phyloP scores from a whole-genome alignment of 2,329 filamentous ascomycete species.

The Sporothrix inflata region DNA sequence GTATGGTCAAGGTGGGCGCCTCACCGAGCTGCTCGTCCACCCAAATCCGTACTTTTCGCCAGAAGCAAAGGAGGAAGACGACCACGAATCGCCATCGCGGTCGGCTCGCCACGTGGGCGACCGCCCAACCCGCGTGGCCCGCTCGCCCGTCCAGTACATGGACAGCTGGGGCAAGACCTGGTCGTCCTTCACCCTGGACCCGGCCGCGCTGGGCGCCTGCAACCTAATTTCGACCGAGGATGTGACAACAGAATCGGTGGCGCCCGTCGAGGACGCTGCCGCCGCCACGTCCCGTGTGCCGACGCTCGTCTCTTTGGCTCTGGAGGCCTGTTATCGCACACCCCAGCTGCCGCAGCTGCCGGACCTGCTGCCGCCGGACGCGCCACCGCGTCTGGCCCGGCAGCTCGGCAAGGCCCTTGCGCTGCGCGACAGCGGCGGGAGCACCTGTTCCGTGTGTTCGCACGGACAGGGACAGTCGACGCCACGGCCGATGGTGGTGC shows the following conservation, averaged over 20 bases:
- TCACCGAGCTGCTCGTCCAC: slow-evolving; percentile 59
- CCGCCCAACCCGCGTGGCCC: slow-evolving; percentile 21
- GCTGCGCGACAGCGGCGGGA: slow-evolving; percentile 53
- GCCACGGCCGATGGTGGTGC: slow-evolving; percentile 49
- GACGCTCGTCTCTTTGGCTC: slow-evolving; percentile 56
- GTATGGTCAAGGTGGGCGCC: slow-evolving; percentile 43
- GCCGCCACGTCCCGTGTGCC: slow-evolving; percentile 42
- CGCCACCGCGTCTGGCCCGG: slow-evolving; percentile 45
- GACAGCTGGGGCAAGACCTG: slow-evolving; percentile 30
- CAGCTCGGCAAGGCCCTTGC: slow-evolving; percentile 46
- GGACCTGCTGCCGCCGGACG: slow-evolving; percentile 48
- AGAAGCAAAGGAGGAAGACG: slow-evolving; percentile 19
- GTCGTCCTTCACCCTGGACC: slow-evolving; percentile 23
- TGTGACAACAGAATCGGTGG: background rate
- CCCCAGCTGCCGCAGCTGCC: slow-evolving; percentile 49
- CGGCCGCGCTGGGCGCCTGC: slow-evolving; percentile 1
- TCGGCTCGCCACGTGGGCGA: background rate
- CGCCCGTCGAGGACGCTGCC: background rate
- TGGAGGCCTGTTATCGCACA: slow-evolving; percentile 51
- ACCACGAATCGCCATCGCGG: slow-evolving; percentile 3
- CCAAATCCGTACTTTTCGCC: slow-evolving; percentile 64
- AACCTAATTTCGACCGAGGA: slow-evolving; percentile 31
- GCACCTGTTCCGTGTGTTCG: slow-evolving; percentile 56
- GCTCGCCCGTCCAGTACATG: slow-evolving; percentile 34
- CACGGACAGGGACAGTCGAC: slow-evolving; percentile 40